Conservation (phyloP, 139 green algal species). For the Chlorella ohadii region DNA sequence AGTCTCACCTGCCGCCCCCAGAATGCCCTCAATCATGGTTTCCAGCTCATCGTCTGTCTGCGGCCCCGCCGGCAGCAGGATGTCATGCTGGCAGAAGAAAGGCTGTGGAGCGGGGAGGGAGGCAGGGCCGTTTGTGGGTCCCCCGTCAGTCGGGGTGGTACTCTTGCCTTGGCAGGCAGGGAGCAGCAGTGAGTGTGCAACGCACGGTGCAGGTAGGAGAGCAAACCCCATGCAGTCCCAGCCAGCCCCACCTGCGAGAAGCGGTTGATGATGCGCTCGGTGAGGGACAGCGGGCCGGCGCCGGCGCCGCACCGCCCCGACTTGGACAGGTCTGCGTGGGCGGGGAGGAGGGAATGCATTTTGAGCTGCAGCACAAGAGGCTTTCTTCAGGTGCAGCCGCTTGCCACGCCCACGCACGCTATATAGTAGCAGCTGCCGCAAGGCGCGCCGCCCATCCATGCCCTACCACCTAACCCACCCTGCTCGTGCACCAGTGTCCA, state of each 20-base stretch:
- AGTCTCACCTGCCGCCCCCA: background rate
- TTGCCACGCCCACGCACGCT: too few relatives aligned
- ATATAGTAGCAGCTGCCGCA: too few relatives aligned
- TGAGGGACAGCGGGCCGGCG: slow-evolving; percentile 8
- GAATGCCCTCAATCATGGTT: background rate
- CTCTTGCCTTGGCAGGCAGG: too few relatives aligned
- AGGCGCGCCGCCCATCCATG: too few relatives aligned
- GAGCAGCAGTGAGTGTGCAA: too few relatives aligned
- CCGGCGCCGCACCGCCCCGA: background rate
- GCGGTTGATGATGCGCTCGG: slow-evolving; percentile 24
- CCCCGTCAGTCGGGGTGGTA: too few relatives aligned
- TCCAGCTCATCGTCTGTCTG: slow-evolving; percentile 29
- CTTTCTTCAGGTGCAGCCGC: too few relatives aligned
- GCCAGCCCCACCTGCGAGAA: background rate
- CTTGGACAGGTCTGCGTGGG: slow-evolving; percentile 22
- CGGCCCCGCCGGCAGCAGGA: background rate
- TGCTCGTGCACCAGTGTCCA: slow-evolving; percentile 38
- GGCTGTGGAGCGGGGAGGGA: background rate
- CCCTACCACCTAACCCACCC: background rate
- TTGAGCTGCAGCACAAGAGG: too few relatives aligned
- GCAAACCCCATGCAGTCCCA: too few relatives aligned
- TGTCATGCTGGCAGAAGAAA: slow-evolving; percentile 27
- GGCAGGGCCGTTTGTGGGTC: too few relatives aligned
- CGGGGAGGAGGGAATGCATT: background rate
- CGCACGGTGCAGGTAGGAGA: too few relatives aligned